Evolutionary conservation across 1,284 basidiomycete species (phyloP), one percentile per base, ranked within the genome.

Genomic region (Trametes polyzona): DNA sequence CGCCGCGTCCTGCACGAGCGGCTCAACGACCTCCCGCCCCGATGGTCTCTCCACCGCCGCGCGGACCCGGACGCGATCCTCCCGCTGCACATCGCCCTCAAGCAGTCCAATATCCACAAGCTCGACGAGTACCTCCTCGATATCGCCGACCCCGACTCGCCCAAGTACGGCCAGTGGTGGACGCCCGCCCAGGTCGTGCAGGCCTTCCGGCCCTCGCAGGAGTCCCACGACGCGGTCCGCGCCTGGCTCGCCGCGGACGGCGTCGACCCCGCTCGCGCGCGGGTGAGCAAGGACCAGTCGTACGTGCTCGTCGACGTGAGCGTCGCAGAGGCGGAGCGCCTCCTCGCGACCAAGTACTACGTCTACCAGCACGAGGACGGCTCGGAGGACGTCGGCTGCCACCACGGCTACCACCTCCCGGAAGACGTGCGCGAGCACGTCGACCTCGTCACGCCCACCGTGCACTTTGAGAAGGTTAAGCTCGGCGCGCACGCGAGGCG

Each of bases 271-370:
- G 62, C 70, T 4, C 66, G 75, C 16, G 55, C 78, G 36, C 66
- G 55, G 26, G 42, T 78, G 7, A 71, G 74, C 41, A 63, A 61
- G 29, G 72, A 71, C 27, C 71, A 71, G 52, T 69, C 65, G 11
- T 82, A 80, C 77, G 55, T 83, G 16, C 69, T 76, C 50, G 67
- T 79, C 26, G 74, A 79, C 54, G 72, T 74, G 4, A 77, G 75
- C 16, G 71, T 79, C 3, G 70, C 67, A 32, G 77, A 81, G 58
- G 76, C 77, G 4, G 80, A 82, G 64, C 43, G 66, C 12, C 70
- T 83, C 5, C 66, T 83, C 35, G 69, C 69, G 41, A 73, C 80
- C 0, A 68, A 78, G 52, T 83, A 82, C 65, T 69, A 76, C 56
- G 70, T 78, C 16, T 82, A 78, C 65, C 58, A 62, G 35, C 78